These are phyloP conservation scores for Achaetomium macrosporum DNA, from an alignment of 2,329 filamentous ascomycete species.

Conservation along the genomic window DNA sequence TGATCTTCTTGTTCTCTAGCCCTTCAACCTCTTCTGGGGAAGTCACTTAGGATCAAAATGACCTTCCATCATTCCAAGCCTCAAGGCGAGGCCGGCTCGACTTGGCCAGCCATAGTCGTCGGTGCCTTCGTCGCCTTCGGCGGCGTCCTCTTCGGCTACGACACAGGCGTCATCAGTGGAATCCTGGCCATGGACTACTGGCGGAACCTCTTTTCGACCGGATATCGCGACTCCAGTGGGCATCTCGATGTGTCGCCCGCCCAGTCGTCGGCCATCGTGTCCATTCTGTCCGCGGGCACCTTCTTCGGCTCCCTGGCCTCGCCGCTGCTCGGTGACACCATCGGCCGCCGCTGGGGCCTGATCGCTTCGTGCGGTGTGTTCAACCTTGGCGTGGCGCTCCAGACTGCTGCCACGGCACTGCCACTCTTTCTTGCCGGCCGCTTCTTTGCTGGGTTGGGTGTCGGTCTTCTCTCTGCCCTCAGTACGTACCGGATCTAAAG, in stretches of 20 bases:
- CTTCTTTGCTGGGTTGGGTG: slow-evolving; percentile 68
- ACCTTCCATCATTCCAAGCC: no score
- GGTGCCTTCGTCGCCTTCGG: slow-evolving; percentile 23
- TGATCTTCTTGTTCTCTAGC: no score
- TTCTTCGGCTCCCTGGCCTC: slow-evolving; percentile 66
- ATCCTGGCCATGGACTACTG: slow-evolving; percentile 39
- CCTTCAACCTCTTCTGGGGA: no score
- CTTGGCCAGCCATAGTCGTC: no score
- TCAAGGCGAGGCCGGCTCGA: no score
- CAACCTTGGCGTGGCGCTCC: slow-evolving; percentile 60
- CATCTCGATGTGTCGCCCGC: slow-evolving; percentile 44
- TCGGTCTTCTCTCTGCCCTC: slow-evolving; percentile 66
- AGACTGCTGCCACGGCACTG: slow-evolving; percentile 55
- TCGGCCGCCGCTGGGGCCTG: slow-evolving; percentile 61
- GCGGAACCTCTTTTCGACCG: slow-evolving; percentile 47
- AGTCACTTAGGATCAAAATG: no score
- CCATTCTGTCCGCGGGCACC: slow-evolving; percentile 71
- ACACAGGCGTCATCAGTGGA: slow-evolving; percentile 23
- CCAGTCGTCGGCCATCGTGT: slow-evolving; percentile 60
- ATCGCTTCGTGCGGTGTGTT: slow-evolving; percentile 59
- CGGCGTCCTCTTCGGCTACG: slow-evolving; percentile 21
- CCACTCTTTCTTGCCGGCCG: slow-evolving; percentile 64
- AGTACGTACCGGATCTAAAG: no score
- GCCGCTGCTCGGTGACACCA: slow-evolving; percentile 55
- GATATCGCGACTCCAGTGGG: slow-evolving; percentile 39